phyloP scores from a whole-genome alignment of 75 land plant genomes.

The Pinus tabuliformis region DNA sequence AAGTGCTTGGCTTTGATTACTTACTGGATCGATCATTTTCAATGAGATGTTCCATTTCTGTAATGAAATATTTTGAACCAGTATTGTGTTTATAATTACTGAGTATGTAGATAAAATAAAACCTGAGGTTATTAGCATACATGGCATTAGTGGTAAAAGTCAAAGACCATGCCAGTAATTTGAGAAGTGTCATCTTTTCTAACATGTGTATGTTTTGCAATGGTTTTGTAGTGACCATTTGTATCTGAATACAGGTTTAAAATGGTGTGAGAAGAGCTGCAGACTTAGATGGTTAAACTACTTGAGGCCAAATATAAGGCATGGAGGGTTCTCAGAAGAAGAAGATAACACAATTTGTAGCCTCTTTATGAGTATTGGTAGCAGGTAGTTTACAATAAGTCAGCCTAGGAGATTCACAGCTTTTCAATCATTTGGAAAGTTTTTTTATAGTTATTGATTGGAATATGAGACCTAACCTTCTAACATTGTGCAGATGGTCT shows the following conservation, averaged over 20 bases:
- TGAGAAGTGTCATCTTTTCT: neutral
- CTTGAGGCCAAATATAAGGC: slow-evolving; percentile 71
- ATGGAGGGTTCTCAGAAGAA: slow-evolving; percentile 68
- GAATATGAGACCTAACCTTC: neutral
- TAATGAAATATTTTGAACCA: too few relatives aligned
- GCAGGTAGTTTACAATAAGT: slow-evolving; percentile 24
- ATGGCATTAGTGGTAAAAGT: neutral
- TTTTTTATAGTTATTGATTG: too few relatives aligned
- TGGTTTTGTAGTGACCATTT: neutral
- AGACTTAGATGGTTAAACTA: slow-evolving; percentile 81
- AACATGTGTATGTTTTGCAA: neutral
- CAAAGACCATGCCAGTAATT: neutral
- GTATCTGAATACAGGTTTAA: slow-evolving; percentile 31
- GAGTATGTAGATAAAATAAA: neutral
- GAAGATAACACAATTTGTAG: slow-evolving; percentile 64
- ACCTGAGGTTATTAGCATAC: neutral
- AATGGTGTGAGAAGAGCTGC: slow-evolving; percentile 81
- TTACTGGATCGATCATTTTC: too few relatives aligned
- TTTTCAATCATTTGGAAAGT: neutral
- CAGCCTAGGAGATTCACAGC: neutral
- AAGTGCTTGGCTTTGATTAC: neutral
- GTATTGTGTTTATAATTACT: neutral
- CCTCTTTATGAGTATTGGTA: slow-evolving; percentile 49
- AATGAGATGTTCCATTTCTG: too few relatives aligned
- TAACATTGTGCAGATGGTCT: slow-evolving; percentile 27